These are phyloP conservation scores for Ormosia semicastrata DNA, from an alignment of 306 rosid species.

Conservation along the genomic window DNA sequence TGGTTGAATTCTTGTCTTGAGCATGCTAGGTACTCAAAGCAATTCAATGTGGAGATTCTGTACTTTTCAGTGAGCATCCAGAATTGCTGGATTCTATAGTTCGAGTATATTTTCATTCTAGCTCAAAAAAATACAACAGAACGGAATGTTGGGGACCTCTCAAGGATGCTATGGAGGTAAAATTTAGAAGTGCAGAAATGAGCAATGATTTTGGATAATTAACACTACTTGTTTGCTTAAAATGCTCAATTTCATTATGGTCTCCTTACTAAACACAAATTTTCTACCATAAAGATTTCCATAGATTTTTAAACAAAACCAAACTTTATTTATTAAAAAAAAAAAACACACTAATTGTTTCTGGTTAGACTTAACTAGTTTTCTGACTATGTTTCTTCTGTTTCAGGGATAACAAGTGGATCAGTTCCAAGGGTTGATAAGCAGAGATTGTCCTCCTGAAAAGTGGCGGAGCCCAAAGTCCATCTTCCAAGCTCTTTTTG, in stretches of 20 bases:
- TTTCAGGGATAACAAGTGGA: conserved; percentile 62
- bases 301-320: background rate
- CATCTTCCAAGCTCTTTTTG: conserved; percentile 80
- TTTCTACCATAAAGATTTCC: background rate
- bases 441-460: conserved; percentile 32
- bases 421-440: conserved; percentile 46
- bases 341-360: background rate
- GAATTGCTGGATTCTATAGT: conserved; percentile 72
- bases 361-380: background rate
- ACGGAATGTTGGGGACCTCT: conserved; percentile 96
- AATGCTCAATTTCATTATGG: background rate
- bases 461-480: conserved; percentile 66
- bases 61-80: conserved; percentile 67
- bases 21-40: conserved; percentile 75
- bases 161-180: conserved; percentile 79
- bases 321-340: background rate
- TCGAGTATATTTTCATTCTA: conserved; percentile 85
- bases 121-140: conserved; percentile 68
- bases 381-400: conserved; percentile 8
- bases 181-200: background rate
- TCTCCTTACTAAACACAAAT: background rate
- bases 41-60: conserved; percentile 76
- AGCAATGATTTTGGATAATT: background rate
- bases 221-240: background rate
- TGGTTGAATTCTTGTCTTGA: conserved; percentile 8